Base-by-base conservation (phyloP, 148 eudicot species). In the Camellia sinensis region DNA sequence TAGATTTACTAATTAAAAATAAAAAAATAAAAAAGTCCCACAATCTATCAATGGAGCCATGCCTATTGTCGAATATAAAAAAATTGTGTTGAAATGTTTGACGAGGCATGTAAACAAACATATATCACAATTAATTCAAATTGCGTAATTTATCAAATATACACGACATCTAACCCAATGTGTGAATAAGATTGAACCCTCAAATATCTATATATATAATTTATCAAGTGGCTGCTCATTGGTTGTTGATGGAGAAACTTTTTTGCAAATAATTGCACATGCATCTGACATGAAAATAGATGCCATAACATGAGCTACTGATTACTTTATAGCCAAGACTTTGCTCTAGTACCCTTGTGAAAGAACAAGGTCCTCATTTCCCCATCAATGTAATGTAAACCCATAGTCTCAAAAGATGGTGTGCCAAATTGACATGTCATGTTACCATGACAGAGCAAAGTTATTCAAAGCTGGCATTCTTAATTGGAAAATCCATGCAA, bases 221-320 rank as follows among this genome's bases (percentile, higher is more conserved):
- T 29, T 45, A 8, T 46, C 73, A 18, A 46, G 53, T 45, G 53
- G 73, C 18, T 45, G 29, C 29, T 70, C 13, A 29, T 45, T 18
- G 18, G n/a, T 44, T 6, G 73, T 18, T 43, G 46, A 37, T 68
- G 8, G 50, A 17, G 71, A 43, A 67, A 67, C 71, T 44, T 43
- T 43, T 40, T 40, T 68, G 19, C 50, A 6, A 70, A 70, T 45
- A 70, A 70, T 70, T 70, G 73, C 73, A 45, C 54, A 45, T 65
- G 69, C 69, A 65, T 12, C 37, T 70, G 54, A 70, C 19, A n/a
- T 44, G 73, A 46, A 70, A 70, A 70, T 70, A 45, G 73, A n/a
- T 70, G 54, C 53, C 19, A 6, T 37, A 67, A 70, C 73, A 46
- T 70, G 73, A 70, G 48, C 21, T 45, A 46, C 44, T 15, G 73